These are phyloP conservation scores for Fraxinus greggii DNA, from an alignment of 305 asterid species.

Conservation along the genomic window DNA sequence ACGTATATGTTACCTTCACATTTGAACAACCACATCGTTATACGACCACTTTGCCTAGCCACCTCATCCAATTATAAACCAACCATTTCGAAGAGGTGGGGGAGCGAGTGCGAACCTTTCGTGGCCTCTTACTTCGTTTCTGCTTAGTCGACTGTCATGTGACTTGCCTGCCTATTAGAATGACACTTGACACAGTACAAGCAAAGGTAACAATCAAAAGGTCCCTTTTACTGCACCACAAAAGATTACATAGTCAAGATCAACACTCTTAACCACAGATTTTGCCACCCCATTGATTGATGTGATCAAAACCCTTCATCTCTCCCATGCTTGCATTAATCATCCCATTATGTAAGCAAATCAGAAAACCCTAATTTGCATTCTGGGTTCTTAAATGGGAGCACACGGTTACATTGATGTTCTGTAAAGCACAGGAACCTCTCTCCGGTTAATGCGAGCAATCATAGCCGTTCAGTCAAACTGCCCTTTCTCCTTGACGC, in stretches of 20 bases:
- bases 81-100: neutral
- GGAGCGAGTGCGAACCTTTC: neutral
- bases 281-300: constrained; percentile 35
- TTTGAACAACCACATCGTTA: neutral
- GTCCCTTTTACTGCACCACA: constrained; percentile 46
- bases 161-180: neutral
- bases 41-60: neutral
- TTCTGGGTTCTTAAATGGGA: constrained; percentile 30
- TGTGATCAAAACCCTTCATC: constrained; percentile 43
- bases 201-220: constrained; percentile 31
- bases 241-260: constrained; percentile 34
- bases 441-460: constrained; percentile 36
- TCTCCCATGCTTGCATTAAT: constrained; percentile 30
- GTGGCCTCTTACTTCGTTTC: neutral
- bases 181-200: neutral
- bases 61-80: neutral
- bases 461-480: constrained; percentile 46
- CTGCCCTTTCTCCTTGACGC: constrained; percentile 47
- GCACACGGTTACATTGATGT: constrained; percentile 42
- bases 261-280: constrained; percentile 33
- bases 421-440: constrained; percentile 30
- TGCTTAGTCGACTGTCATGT: neutral
- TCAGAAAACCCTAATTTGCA: constrained; percentile 25
- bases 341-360: neutral
- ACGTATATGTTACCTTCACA: neutral